These are phyloP conservation scores for Silene noctiflora DNA, from an alignment of 179 eudicot species.

Conservation along the genomic window DNA sequence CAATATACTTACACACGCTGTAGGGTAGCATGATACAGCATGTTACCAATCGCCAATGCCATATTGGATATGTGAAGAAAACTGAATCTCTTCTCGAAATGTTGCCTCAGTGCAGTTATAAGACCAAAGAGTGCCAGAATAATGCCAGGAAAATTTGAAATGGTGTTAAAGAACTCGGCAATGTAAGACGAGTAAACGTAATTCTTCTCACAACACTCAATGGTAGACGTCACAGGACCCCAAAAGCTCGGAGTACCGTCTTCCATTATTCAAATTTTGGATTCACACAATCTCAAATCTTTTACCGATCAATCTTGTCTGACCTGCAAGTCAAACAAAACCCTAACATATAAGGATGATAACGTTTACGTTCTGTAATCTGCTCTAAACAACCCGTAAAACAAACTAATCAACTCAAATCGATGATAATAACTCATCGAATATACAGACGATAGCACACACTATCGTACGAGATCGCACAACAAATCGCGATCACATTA, in stretches of 20 bases:
- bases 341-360: neutral
- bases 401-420: neutral
- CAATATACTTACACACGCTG: conserved; percentile 46
- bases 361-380: neutral
- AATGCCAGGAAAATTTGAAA: conserved; percentile 45
- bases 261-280: neutral
- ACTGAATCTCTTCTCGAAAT: conserved; percentile 52
- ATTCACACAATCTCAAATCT: neutral
- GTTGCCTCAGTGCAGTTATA: conserved; percentile 44
- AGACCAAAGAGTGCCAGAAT: conserved; percentile 54
- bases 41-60: conserved; percentile 52
- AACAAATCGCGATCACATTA: neutral
- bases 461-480: too few relatives aligned
- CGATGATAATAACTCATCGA: neutral
- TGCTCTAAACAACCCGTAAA: neutral
- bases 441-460: neutral
- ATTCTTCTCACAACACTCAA: conserved; percentile 50
- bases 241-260: conserved; percentile 26
- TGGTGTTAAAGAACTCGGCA: conserved; percentile 53
- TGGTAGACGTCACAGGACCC: conserved; percentile 58
- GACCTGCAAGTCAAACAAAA: neutral
- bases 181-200: conserved; percentile 49
- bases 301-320: neutral
- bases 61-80: conserved; percentile 51
- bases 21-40: conserved; percentile 51